Evolutionary conservation across 331 rosid species (phyloP).

Genomic region (Phaseolus coccineus): DNA sequence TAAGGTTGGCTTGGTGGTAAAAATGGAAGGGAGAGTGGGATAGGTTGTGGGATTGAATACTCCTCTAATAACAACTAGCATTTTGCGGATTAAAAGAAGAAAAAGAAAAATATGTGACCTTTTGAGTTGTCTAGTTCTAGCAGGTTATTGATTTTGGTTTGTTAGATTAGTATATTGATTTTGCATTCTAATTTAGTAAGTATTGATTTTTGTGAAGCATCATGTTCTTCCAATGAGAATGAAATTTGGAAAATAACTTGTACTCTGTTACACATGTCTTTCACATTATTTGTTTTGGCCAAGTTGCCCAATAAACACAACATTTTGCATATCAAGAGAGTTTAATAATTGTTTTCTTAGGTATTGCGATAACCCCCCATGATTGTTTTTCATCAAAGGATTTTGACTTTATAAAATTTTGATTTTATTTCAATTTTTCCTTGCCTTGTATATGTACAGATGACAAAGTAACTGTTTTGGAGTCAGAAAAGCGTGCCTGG

Average conservation of each 20-base stretch:
- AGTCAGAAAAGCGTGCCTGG: constrained; percentile 83
- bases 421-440: constrained; percentile 31
- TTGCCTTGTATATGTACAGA: constrained; percentile 56
- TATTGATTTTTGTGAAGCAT: not conserved
- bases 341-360: constrained; percentile 17
- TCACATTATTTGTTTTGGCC: constrained; percentile 10
- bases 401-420: not conserved
- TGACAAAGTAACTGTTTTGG: constrained; percentile 90
- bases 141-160: constrained; percentile 12
- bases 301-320: constrained; percentile 3
- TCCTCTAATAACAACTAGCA: too few species aligned
- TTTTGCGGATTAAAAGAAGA: too few species aligned
- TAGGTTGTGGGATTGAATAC: too few species aligned
- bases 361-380: not conserved
- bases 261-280: not conserved
- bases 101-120: not conserved
- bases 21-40: too few species aligned
- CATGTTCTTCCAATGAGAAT: constrained; percentile 8
- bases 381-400: not conserved
- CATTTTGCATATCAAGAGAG: not conserved
- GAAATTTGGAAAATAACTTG: not conserved
- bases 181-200: not conserved
- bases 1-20: too few species aligned
- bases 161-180: not conserved
- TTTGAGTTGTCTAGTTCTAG: not conserved